Evolutionary conservation across 345 rosid species (phyloP).

Genomic region (Lepidium didymum): DNA sequence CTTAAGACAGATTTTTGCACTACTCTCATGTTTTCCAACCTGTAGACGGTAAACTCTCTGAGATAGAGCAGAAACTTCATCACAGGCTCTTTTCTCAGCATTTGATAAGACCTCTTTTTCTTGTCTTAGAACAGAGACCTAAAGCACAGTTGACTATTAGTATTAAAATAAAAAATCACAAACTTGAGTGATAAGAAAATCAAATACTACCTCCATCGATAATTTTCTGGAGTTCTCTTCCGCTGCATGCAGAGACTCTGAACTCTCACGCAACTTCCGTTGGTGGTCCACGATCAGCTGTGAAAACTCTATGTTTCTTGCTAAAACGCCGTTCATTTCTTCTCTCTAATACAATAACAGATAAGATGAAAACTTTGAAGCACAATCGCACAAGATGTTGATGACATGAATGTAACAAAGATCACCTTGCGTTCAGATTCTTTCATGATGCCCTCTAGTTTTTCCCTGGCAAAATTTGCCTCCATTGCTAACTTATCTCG

Average conservation of each 20-base stretch:
- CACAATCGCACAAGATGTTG: not conserved
- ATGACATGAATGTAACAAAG: not conserved
- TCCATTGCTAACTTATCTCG: conserved; percentile 74
- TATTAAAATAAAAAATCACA: not conserved
- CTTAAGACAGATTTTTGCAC: not conserved
- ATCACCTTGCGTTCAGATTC: conserved; percentile 78
- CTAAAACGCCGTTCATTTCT: conserved; percentile 51
- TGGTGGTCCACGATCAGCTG: conserved; percentile 76
- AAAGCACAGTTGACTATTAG: conserved; percentile 15
- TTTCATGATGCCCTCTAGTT: conserved; percentile 60
- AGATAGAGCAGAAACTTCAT: conserved; percentile 78
- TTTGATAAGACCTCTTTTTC: conserved; percentile 73
- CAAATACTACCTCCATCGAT: conserved; percentile 61
- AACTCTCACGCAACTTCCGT: conserved; percentile 69
- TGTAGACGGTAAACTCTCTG: conserved; percentile 79
- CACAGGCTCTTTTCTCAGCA: conserved; percentile 88
- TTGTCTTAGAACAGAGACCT: conserved; percentile 68
- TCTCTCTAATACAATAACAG: conserved; percentile 45
- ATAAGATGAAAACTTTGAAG: conserved; percentile 6
- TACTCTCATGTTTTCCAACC: conserved; percentile 34
- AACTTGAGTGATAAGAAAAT: not conserved
- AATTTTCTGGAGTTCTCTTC: conserved; percentile 79
- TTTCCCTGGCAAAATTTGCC: conserved; percentile 67
- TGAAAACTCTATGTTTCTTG: conserved; percentile 87
- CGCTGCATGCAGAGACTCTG: conserved; percentile 58